Evolutionary conservation across 2,329 filamentous ascomycete genomes (phyloP).

Genomic region (Cryphonectria nitschkei): DNA sequence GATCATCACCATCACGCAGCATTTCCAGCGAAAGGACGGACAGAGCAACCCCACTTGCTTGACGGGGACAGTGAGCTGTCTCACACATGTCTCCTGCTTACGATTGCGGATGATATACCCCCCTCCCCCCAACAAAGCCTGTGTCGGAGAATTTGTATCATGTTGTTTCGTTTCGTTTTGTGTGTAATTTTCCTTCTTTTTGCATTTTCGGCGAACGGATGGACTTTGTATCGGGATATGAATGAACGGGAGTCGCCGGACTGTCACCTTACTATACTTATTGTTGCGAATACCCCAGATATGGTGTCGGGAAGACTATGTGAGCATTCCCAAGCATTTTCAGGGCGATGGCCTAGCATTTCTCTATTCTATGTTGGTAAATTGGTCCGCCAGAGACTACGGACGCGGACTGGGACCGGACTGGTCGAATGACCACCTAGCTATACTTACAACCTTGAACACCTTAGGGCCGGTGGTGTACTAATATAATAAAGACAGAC

Average conservation of each 20-base stretch:
- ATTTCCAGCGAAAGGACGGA: not conserved
- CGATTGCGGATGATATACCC: no score
- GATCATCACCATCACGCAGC: conserved; percentile 12
- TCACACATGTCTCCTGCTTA: no score
- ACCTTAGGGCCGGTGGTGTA: not conserved
- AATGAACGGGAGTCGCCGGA: not conserved
- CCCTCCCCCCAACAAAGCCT: no score
- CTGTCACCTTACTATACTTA: not conserved
- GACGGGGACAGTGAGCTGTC: no score
- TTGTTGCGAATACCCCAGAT: not conserved
- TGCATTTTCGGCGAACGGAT: not conserved
- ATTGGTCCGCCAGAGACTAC: no score
- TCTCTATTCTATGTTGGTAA: not conserved
- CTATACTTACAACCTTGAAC: not conserved
- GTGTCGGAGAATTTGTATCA: not conserved
- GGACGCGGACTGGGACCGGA: not conserved
- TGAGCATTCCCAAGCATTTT: not conserved
- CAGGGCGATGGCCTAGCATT: not conserved
- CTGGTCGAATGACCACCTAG: not conserved
- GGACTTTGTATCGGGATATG: not conserved
- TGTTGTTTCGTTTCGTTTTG: not conserved
- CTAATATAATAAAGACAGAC: no score
- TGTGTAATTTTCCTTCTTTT: no score
- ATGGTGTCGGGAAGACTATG: not conserved
- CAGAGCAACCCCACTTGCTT: no score